Conservation (phyloP, 164 flowering plant species). For the Echeveria elegans region DNA sequence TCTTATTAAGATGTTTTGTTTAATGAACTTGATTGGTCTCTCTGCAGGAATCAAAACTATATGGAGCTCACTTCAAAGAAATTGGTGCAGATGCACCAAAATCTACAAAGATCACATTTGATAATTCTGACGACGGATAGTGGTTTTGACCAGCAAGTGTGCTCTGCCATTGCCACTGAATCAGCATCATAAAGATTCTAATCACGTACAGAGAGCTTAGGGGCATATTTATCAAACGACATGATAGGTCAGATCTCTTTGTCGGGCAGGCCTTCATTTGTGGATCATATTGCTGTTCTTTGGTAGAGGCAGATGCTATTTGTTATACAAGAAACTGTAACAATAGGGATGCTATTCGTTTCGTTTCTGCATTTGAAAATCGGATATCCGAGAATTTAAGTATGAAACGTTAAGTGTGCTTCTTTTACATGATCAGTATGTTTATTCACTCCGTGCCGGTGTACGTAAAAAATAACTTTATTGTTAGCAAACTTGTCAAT, state of each 20-base stretch:
- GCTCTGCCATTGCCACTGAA: not conserved
- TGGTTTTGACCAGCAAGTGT: not conserved
- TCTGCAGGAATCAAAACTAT: conserved; percentile 90
- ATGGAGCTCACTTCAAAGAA: conserved; percentile 91
- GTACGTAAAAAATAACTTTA: too few species aligned
- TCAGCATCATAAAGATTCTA: not conserved
- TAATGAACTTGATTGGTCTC: not conserved
- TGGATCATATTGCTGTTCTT: not conserved
- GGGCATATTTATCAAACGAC: not conserved
- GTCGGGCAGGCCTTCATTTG: not conserved
- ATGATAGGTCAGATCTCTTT: not conserved
- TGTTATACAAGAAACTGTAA: too few species aligned
- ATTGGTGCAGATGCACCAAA: conserved; percentile 76
- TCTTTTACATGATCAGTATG: too few species aligned
- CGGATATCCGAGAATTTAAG: too few species aligned
- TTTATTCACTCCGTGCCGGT: too few species aligned
- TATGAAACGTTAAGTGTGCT: too few species aligned
- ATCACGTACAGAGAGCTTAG: not conserved
- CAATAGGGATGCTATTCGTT: not conserved
- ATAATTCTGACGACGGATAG: conserved; percentile 66
- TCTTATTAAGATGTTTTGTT: not conserved
- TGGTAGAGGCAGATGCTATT: not conserved
- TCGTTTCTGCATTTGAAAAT: not conserved
- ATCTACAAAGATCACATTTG: conserved; percentile 69
- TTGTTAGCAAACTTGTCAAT: too few species aligned